Evolutionary conservation across 164 flowering plant genomes (phyloP), one percentile per base, ranked within the genome.

Genomic region (Vitis labrusca): DNA sequence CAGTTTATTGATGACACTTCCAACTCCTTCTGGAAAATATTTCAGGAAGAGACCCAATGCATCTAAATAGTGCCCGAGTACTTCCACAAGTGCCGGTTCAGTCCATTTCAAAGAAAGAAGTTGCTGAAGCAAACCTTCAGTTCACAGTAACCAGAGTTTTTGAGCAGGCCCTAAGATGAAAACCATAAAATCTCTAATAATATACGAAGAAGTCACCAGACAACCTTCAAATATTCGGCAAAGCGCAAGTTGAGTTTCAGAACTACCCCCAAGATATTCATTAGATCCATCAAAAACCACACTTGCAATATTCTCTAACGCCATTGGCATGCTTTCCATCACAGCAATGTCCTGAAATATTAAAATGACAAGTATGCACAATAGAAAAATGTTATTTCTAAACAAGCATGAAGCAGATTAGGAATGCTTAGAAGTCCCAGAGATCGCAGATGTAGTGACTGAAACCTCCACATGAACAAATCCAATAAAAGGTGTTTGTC

Each of bases 21-120:
- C 88, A 71, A 81, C 91, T 68, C 92, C 95, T 83, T 86, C 97
- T 32, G 98, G 94, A 70, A 73, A 85, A 71, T 85, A 81, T 82
- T 90, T 96, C 74, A 96, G 76, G 74, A 87, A 88, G 32, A 95
- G 94, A 57, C 98, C 99, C 74, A 93, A 67, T 61, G 97, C 91
- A 76, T 87, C 91, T 50, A 96, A 74, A 76, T 93, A 92, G 70
- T 85, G 93, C 17, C 86, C 97, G 60, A 89, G 94, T 61, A 86
- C 80, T 86, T 87, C 88, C 63, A 86, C 93, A 65, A 84, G 82
- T 8, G 78, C 71, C 27, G 99, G 98, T 49, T 93, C 97, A 11
- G 86, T 85, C 98, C 98, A 92, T 66, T 93, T 92, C 81, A 93
- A 68, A 68, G 88, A 79, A 75, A 93, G 88, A 78, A 96, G 89